Base-by-base conservation (phyloP, 768 basidiomycete species). In the Auricularia sp. region DNA sequence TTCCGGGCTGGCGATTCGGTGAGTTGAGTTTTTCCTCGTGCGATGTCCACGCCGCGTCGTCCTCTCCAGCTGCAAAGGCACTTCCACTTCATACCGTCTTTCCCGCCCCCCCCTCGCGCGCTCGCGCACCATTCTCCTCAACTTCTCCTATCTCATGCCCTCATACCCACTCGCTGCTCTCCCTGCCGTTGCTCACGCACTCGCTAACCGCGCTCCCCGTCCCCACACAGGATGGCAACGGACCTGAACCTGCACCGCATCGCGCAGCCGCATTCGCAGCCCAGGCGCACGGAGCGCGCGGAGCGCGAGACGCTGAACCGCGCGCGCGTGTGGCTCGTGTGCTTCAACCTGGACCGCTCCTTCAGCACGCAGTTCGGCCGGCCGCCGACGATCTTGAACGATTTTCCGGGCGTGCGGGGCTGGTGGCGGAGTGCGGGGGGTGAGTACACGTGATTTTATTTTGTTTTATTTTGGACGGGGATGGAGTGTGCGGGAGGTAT, bases 311-410 rank as follows among this genome's bases (percentile, higher is more conserved):
- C 93, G 23, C 11, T 62, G 64, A 90, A 87, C 71, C 85, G 88
- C 65, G 85, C 84, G 51, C 78, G 93, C 21, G 86, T 88, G 36
- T 97, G 93, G 93, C 83, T 95, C 80, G 88, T 90, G 61, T 94
- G 91, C 74, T 91, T 88, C 76, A 92, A 94, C 74, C 77, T 96
- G 51, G 94, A 98, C 73, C 87, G 92, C 29, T 94, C 92, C 4
- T 88, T 90, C 7, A 87, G 90, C 3, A 87, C 86, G 18, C 88
- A 94, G 73, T 93, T 95, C 74, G 94, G 94, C 64, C 93, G 93
- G 75, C 83, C 85, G 0, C 86, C 90, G 18, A 91, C 90, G 56
- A 87, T 97, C 72, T 80, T 80, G 66, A 84, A 88, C 68, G 79
- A 81, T 6, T 90, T 91, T 74, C 93, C 90, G 72, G 87, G 75